Evolutionary conservation across 169 alveolate species (phyloP), one percentile per base, ranked within the genome.

Genomic region (Toxoplasma gondii): DNA sequence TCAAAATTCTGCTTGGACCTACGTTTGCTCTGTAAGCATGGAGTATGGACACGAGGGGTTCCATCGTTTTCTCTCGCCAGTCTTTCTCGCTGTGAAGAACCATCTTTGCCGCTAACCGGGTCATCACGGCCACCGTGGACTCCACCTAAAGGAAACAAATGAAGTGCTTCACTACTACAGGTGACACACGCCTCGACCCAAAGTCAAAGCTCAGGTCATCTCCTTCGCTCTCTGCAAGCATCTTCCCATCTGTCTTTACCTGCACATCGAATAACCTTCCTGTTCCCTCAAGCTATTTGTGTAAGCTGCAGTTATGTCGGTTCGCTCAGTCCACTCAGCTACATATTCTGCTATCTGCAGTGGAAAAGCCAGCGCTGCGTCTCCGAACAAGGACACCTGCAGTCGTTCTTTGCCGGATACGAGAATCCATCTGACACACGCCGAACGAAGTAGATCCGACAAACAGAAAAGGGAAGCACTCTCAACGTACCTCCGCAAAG

Each of bases 11-110:
- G 58, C 58, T 49, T 49, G 58, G 34, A 39, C 90, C 41, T 70
- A 93, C 95, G 74, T 93, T 84, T 10, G 84, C 70, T 38, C 95
- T 87, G 58, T 93, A 93, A 39, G 95, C 95, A 69, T 84, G 88
- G 49, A 93, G 93, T 22, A 93, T 84, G 81, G 81, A 64, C 53
- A 93, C 95, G 84, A 93, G 93, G 83, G 78, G 81, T 45, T 93
- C 90, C 49, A 86, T 74, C 88, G 91, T 78, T 38, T 93, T 64
- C 80, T 93, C 93, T 44, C 93, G 45, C 95, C 95, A 93, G 58
- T 67, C 69, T 10, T 84, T 84, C 88, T 93, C 95, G 78, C 90
- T 86, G 91, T 87, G 95, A 9, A 93, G 69, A n/a, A 84, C 93
- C 95, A 93, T 93, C 41, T 83, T 93, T 43, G 95, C 95, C 69